A percentile compares a stretch with the other conserved stretches of the same genome.
phyloP scores from a whole-genome alignment of 208 protist genomes.

The Crithidia acanthocephali region DNA sequence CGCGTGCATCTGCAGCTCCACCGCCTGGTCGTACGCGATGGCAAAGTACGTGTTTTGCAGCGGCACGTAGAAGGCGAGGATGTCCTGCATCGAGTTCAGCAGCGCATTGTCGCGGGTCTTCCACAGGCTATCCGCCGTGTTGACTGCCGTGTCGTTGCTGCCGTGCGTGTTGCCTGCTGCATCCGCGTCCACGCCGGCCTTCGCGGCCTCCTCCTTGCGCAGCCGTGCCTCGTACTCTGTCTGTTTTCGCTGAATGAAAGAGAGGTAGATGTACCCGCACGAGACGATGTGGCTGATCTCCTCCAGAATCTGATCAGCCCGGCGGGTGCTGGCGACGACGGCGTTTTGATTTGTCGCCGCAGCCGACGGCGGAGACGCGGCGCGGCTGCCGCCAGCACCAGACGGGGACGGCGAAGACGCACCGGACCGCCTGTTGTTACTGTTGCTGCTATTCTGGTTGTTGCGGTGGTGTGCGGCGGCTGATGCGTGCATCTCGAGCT shows the following conservation, averaged over 20 bases:
- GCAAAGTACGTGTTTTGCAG: slow-evolving; percentile 80
- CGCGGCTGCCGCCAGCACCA: background rate
- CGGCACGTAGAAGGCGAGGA: slow-evolving; percentile 78
- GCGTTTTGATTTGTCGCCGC: slow-evolving; percentile 18
- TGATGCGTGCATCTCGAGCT: slow-evolving; percentile 34
- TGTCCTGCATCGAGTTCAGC: slow-evolving; percentile 77
- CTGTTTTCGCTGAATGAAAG: slow-evolving; percentile 67
- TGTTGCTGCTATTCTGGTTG: background rate
- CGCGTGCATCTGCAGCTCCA: slow-evolving; percentile 64
- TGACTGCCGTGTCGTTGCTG: background rate
- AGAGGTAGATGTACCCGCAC: slow-evolving; percentile 85
- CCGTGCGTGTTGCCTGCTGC: background rate
- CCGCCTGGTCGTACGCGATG: slow-evolving; percentile 73
- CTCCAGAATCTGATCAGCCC: slow-evolving; percentile 80
- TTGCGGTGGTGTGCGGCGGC: background rate
- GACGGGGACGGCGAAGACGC: slow-evolving; percentile 7
- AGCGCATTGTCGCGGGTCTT: slow-evolving; percentile 45
- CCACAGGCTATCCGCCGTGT: slow-evolving; percentile 31
- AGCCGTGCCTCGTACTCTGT: slow-evolving; percentile 38
- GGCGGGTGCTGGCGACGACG: slow-evolving; percentile 55
- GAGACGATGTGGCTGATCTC: slow-evolving; percentile 88
- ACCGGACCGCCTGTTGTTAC: background rate
- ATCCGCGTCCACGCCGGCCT: background rate
- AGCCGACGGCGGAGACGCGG: background rate
- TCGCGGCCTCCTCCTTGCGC: background rate